A percentile compares a stretch with the other conserved stretches of the same genome.
These are phyloP conservation scores for Seiridium unicorne DNA, from an alignment of 2,329 filamentous ascomycete species.

Conservation along the genomic window DNA sequence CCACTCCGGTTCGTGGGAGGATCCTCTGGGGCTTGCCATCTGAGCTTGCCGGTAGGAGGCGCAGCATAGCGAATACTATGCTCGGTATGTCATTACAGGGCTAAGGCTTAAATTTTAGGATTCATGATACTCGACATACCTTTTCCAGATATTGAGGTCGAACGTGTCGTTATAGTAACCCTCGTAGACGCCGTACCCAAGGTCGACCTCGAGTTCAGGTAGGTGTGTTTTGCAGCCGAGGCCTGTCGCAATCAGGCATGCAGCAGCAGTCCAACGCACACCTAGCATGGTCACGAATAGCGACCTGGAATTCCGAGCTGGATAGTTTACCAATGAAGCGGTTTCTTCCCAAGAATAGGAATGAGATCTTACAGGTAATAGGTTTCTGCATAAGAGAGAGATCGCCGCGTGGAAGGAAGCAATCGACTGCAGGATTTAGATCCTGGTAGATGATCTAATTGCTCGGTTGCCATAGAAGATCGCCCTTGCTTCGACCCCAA, in stretches of 20 bases:
- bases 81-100: neutral
- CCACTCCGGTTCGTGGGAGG: constrained; percentile 26
- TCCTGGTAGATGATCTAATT: too few relatives aligned
- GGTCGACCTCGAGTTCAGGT: constrained; percentile 32
- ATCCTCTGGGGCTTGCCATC: constrained; percentile 40
- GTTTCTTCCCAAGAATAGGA: too few relatives aligned
- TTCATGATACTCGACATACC: constrained; percentile 25
- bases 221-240: too few relatives aligned
- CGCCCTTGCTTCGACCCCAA: too few relatives aligned
- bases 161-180: constrained; percentile 36
- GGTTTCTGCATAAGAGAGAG: too few relatives aligned
- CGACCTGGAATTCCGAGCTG: too few relatives aligned
- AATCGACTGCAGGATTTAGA: too few relatives aligned
- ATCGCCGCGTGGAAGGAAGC: too few relatives aligned
- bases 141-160: constrained; percentile 42
- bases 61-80: constrained; percentile 42
- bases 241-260: neutral
- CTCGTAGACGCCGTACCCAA: constrained; percentile 44
- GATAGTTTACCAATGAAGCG: too few relatives aligned
- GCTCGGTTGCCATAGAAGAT: too few relatives aligned
- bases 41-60: constrained; percentile 38
- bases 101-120: neutral
- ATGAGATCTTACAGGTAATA: too few relatives aligned
- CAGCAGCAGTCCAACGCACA: neutral
- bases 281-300: neutral